Evolutionary conservation across 2,329 filamentous ascomycete species (phyloP).

Genomic region (Penicillium sp.): DNA sequence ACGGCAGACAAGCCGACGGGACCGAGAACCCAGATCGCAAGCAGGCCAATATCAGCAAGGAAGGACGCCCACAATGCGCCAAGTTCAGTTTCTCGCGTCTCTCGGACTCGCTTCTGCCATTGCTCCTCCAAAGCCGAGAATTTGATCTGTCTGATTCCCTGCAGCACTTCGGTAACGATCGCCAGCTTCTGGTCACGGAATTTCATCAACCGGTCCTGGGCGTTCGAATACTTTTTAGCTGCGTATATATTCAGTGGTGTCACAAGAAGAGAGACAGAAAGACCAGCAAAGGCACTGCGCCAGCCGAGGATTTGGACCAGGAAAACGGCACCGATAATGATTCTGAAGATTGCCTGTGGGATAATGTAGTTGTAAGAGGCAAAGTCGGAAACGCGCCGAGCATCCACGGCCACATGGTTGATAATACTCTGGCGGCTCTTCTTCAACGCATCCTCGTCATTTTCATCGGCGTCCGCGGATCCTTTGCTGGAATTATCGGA

Average conservation of each 20-base stretch:
- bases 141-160: conserved; percentile 81
- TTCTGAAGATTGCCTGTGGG: conserved; percentile 59
- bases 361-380: conserved; percentile 65
- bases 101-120: conserved; percentile 69
- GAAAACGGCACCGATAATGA: conserved; percentile 65
- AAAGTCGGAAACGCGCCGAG: conserved; percentile 67
- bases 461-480: conserved; percentile 39
- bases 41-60: conserved; percentile 59
- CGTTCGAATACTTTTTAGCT: conserved; percentile 61
- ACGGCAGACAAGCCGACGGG: conserved; percentile 71
- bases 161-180: conserved; percentile 71
- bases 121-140: conserved; percentile 72
- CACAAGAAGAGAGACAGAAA: conserved; percentile 61
- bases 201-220: conserved; percentile 71
- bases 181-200: conserved; percentile 71
- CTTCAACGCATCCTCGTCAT: conserved; percentile 46
- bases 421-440: conserved; percentile 67
- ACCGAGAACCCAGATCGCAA: conserved; percentile 69
- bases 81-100: conserved; percentile 65
- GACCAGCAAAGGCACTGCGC: conserved; percentile 64
- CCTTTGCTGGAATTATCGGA: conserved; percentile 10
- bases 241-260: conserved; percentile 67
- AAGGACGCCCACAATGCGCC: conserved; percentile 65
- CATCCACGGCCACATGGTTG: conserved; percentile 75
- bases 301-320: conserved; percentile 69